A percentile compares a stretch with the other conserved stretches of the same genome.
These are phyloP conservation scores for Przewalskia tangutica DNA, from an alignment of 257 asterid genomes.

Conservation along the genomic window DNA sequence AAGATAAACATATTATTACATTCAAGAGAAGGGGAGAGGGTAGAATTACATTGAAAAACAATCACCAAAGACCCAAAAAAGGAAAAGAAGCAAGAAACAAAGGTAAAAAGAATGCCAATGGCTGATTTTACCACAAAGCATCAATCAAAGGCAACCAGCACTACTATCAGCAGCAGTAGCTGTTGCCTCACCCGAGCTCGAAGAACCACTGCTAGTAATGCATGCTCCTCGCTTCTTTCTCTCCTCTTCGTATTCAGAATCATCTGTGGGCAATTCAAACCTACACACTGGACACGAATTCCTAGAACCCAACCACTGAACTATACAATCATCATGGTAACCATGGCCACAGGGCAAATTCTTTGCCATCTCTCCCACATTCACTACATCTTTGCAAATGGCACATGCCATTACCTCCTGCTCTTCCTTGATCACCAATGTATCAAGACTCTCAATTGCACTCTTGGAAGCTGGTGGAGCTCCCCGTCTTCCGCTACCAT, in stretches of 20 bases:
- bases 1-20: not conserved
- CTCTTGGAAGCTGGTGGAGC: slow-evolving; percentile 82
- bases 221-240: slow-evolving; percentile 46
- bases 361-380: slow-evolving; percentile 51
- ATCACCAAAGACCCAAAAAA: not conserved
- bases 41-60: not conserved
- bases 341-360: slow-evolving; percentile 91
- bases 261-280: slow-evolving; percentile 94
- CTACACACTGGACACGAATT: slow-evolving; percentile 92
- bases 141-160: not conserved
- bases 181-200: not conserved
- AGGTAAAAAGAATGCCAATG: not conserved
- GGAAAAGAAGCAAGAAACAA: not conserved
- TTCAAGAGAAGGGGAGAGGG: not conserved
- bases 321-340: slow-evolving; percentile 76
- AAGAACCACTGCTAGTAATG: not conserved
- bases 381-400: slow-evolving; percentile 65
- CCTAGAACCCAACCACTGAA: slow-evolving; percentile 78
- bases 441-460: slow-evolving; percentile 54
- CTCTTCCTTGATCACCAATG: slow-evolving; percentile 36
- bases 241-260: slow-evolving; percentile 79
- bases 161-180: not conserved
- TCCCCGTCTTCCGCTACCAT: slow-evolving; percentile 59
- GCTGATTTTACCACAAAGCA: too few species aligned
- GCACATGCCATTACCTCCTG: slow-evolving; percentile 47